These are phyloP conservation scores for Boletales sp. DNA, from an alignment of 768 basidiomycete species.

Conservation along the genomic window DNA sequence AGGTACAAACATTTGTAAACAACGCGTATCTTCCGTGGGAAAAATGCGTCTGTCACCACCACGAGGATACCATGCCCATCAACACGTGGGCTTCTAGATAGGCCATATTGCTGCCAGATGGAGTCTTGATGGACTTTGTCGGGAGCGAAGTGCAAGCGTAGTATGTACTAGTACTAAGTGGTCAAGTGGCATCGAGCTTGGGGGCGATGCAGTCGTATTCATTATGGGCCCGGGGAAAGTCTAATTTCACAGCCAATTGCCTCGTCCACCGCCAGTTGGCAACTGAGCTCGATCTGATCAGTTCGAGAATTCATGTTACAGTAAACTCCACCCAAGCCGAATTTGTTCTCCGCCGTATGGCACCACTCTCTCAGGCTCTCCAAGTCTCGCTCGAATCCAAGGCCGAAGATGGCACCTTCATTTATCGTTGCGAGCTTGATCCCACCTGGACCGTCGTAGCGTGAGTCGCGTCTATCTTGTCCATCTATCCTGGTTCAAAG, in stretches of 20 bases:
- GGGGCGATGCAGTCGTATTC: no score
- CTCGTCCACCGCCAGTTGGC: no score
- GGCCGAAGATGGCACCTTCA: conserved; percentile 17
- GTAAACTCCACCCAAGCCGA: no score
- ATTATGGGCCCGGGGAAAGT: no score
- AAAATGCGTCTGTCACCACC: conserved; percentile 19
- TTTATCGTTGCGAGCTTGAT: conserved; percentile 37
- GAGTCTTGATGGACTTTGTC: not conserved
- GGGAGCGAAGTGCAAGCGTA: not conserved
- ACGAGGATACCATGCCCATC: conserved; percentile 12
- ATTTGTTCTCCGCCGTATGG: not conserved
- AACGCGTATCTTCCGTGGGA: conserved; percentile 30
- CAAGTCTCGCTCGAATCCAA: conserved; percentile 16
- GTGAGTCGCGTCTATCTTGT: conserved; percentile 27
- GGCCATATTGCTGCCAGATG: conserved; percentile 8
- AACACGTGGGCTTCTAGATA: not conserved
- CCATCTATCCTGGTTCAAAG: no score
- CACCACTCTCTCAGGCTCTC: conserved; percentile 21
- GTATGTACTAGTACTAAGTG: not conserved
- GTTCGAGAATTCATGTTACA: no score
- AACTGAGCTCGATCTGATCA: no score
- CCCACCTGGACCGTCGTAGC: conserved; percentile 43
- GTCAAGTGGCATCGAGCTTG: no score
- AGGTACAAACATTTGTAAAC: conserved; percentile 22
- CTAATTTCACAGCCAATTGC: no score